A percentile compares a stretch with the other conserved stretches of the same genome.
phyloP scores from a whole-genome alignment of 1,284 basidiomycete genomes.

The Leccinum pachyderme region DNA sequence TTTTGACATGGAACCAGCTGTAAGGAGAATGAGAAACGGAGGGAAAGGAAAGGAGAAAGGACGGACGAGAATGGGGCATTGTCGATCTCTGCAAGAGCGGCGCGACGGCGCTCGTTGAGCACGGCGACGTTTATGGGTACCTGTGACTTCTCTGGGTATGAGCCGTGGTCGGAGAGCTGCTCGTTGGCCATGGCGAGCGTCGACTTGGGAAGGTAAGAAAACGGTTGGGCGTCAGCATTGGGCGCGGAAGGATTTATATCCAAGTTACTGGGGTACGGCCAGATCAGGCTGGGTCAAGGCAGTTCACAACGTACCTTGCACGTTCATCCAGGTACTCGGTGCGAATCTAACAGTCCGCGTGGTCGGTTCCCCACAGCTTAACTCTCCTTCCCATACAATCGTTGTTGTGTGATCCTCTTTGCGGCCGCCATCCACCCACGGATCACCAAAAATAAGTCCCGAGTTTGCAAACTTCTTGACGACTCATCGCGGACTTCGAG shows the following conservation, averaged over 20 bases:
- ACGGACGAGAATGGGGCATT: slow-evolving; percentile 69
- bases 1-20: slow-evolving; percentile 69
- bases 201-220: background rate
- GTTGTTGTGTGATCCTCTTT: background rate
- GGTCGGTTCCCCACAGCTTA: background rate
- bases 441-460: background rate
- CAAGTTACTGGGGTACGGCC: background rate
- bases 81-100: slow-evolving; percentile 73
- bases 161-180: slow-evolving; percentile 31
- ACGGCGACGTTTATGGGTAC: background rate
- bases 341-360: background rate
- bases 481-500: slow-evolving; percentile 1
- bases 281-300: background rate
- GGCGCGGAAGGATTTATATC: slow-evolving; percentile 11
- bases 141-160: slow-evolving; percentile 28
- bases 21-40: slow-evolving; percentile 1
- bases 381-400: background rate
- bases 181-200: slow-evolving; percentile 23
- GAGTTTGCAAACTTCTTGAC: background rate
- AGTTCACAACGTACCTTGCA: slow-evolving; percentile 21
- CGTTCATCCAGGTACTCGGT: slow-evolving; percentile 14
- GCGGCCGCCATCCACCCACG: background rate
- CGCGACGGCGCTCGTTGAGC: slow-evolving; percentile 55
- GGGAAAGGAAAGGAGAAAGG: too few species aligned
- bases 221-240: background rate